Conservation (phyloP, 495 filamentous ascomycete species). For the Aspergillus campestris region DNA sequence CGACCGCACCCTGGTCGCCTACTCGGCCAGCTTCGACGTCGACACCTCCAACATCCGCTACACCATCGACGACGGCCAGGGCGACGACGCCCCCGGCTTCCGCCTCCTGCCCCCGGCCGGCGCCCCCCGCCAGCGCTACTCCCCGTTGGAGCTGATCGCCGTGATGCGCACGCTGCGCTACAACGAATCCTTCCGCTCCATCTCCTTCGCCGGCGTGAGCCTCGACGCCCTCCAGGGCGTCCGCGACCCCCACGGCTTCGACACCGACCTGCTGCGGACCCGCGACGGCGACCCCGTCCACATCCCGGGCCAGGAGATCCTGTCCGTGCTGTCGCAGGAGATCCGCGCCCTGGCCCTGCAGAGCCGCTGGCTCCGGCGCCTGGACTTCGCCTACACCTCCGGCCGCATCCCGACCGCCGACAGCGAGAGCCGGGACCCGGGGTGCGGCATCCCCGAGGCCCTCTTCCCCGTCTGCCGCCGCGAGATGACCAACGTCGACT, state of each 20-base stretch:
- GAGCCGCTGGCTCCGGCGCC: slow-evolving; percentile 50
- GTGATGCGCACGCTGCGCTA: slow-evolving; percentile 82
- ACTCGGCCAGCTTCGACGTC: slow-evolving; percentile 70
- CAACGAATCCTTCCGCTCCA: slow-evolving; percentile 79
- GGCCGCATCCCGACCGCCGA: slow-evolving; percentile 43
- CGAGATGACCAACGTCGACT: slow-evolving; percentile 69
- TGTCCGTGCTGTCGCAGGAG: slow-evolving; percentile 64
- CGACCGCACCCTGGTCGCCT: slow-evolving; percentile 76
- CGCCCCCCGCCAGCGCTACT: slow-evolving; percentile 50
- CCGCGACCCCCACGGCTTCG: slow-evolving; percentile 51
- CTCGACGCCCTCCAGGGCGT: slow-evolving; percentile 59
- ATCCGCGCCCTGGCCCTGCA: slow-evolving; percentile 62
- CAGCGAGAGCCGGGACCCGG: slow-evolving; percentile 49
- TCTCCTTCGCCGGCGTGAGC: slow-evolving; percentile 72
- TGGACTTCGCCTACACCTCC: slow-evolving; percentile 56
- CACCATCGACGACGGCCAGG: slow-evolving; percentile 64
- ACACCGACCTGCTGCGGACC: slow-evolving; percentile 54
- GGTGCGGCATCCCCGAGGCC: slow-evolving; percentile 72
- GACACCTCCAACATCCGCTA: slow-evolving; percentile 69
- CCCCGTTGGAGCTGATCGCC: slow-evolving; percentile 67
- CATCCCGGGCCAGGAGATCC: slow-evolving; percentile 48
- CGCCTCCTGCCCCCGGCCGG: slow-evolving; percentile 62
- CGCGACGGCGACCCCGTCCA: slow-evolving; percentile 48
- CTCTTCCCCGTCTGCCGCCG: slow-evolving; percentile 67
- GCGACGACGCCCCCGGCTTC: slow-evolving; percentile 77